These are phyloP conservation scores for Mycena rosella DNA, from an alignment of 768 basidiomycete genomes.

Conservation along the genomic window DNA sequence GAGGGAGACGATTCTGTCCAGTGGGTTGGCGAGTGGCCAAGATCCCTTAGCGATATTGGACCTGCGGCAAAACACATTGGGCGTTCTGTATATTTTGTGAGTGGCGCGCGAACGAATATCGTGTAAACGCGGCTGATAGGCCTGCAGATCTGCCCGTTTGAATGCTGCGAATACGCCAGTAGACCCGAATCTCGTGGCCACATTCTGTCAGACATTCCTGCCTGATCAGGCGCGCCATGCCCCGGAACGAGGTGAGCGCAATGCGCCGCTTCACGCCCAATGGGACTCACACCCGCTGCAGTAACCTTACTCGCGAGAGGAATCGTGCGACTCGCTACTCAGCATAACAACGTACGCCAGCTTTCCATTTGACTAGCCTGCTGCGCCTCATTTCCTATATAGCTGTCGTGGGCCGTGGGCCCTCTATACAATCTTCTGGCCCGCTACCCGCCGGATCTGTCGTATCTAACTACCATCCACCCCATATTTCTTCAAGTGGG, in stretches of 20 bases:
- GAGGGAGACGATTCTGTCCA: conserved; percentile 67
- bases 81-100: conserved; percentile 80
- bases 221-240: conserved; percentile 74
- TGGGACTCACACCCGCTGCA: conserved; percentile 41
- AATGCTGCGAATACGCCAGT: conserved; percentile 52
- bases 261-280: conserved; percentile 11
- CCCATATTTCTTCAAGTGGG: conserved; percentile 74
- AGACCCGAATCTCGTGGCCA: conserved; percentile 57
- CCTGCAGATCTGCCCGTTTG: conserved; percentile 71
- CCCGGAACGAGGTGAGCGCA: conserved; percentile 71
- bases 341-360: conserved; percentile 63
- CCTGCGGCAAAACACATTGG: conserved; percentile 68
- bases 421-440: conserved; percentile 72
- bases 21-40: conserved; percentile 66
- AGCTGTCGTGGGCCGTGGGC: conserved; percentile 61
- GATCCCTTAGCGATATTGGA: conserved; percentile 77
- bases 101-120: conserved; percentile 41
- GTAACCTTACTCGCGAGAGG: conserved; percentile 77
- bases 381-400: conserved; percentile 1
- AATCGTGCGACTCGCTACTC: conserved; percentile 64
- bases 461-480: conserved; percentile 79
- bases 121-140: not conserved
- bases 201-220: conserved; percentile 74
- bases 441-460: conserved; percentile 69
- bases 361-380: not conserved